Conservation (phyloP, 2,329 filamentous ascomycete species). For the Apiospora phragmitis region DNA sequence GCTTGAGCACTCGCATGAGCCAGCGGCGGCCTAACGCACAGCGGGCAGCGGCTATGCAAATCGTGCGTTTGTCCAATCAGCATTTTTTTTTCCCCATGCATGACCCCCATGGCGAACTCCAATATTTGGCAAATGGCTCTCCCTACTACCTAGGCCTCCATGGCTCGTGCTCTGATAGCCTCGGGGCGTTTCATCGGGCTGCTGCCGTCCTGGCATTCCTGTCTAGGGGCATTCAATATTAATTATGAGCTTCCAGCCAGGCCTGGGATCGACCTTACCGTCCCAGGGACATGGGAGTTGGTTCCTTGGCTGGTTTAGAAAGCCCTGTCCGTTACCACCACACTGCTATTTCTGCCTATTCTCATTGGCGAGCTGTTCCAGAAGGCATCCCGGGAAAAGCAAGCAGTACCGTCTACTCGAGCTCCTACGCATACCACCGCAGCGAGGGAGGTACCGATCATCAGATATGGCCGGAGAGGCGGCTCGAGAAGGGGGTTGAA, state of each 20-base stretch:
- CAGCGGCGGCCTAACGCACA: conserved; percentile 36
- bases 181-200: conserved; percentile 7
- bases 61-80: conserved; percentile 33
- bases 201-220: not conserved
- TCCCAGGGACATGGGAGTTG: not conserved
- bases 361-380: not conserved
- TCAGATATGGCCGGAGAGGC: conserved; percentile 2
- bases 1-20: conserved; percentile 36
- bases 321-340: not conserved
- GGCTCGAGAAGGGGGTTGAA: conserved; percentile 5
- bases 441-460: not conserved
- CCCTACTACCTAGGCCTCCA: not conserved
- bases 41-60: conserved; percentile 39
- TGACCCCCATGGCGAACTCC: conserved; percentile 21
- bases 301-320: not conserved
- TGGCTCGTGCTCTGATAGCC: not conserved
- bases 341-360: not conserved
- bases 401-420: not conserved
- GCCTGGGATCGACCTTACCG: not conserved
- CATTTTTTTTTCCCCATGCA: conserved; percentile 28
- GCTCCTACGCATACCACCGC: not conserved
- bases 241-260: not conserved
- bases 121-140: conserved; percentile 4
- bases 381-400: not conserved
- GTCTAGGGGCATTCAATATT: not conserved